These are phyloP conservation scores for Penicillium lividum DNA, from an alignment of 495 filamentous ascomycete species.

Conservation along the genomic window DNA sequence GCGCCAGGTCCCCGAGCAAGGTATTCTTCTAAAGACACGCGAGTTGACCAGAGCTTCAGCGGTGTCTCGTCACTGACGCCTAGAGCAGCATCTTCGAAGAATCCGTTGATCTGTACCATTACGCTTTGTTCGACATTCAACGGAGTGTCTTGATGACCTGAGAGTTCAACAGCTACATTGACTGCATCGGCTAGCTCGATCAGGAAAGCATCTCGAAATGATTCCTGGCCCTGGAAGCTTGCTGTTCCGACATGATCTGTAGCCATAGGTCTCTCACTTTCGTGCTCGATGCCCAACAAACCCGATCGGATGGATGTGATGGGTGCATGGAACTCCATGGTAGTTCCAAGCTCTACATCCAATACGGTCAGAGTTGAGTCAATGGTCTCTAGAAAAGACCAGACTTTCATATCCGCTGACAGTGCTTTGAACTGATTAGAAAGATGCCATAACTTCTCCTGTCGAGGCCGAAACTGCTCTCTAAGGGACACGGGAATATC, in stretches of 20 bases:
- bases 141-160: slow-evolving; percentile 38
- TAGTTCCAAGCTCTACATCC: slow-evolving; percentile 32
- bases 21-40: slow-evolving; percentile 51
- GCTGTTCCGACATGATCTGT: slow-evolving; percentile 60
- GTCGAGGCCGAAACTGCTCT: slow-evolving; percentile 51
- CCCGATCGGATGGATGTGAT: slow-evolving; percentile 65
- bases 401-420: slow-evolving; percentile 64
- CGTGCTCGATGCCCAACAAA: slow-evolving; percentile 54
- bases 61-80: slow-evolving; percentile 43
- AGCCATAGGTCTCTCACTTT: slow-evolving; percentile 57
- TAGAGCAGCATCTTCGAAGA: slow-evolving; percentile 55
- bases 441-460: slow-evolving; percentile 46
- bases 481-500: slow-evolving; percentile 52
- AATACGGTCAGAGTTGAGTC: slow-evolving; percentile 58
- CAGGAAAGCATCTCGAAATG: slow-evolving; percentile 52
- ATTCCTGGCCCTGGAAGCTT: slow-evolving; percentile 55
- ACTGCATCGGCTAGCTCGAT: slow-evolving; percentile 48
- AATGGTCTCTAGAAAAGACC: slow-evolving; percentile 65
- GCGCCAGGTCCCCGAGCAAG: slow-evolving; percentile 28
- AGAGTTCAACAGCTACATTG: slow-evolving; percentile 41
- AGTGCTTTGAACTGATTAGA: slow-evolving; percentile 60
- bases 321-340: slow-evolving; percentile 51
- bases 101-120: slow-evolving; percentile 60
- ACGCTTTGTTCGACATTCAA: slow-evolving; percentile 52
- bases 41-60: slow-evolving; percentile 56